A percentile compares a stretch with the other conserved stretches of the same genome.
Evolutionary conservation across 352 stramenopile species (phyloP).

Genomic region (Globisporangium yorkense): DNA sequence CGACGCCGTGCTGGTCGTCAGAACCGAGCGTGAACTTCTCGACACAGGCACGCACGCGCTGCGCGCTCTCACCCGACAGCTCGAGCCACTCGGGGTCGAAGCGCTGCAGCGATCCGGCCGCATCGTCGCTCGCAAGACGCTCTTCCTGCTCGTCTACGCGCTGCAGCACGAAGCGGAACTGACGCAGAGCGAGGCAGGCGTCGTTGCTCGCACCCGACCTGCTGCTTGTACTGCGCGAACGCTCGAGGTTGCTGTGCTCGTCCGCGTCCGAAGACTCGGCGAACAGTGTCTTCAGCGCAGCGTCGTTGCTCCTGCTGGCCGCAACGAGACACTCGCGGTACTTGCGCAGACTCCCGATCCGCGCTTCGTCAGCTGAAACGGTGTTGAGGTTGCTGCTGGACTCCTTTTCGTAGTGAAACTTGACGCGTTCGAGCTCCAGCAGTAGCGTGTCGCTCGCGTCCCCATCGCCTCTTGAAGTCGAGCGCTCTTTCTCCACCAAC

Average conservation of each 20-base stretch:
- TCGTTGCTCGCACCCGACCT: background rate
- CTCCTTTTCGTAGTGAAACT: conserved; percentile 4
- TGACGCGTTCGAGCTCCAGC: conserved; percentile 9
- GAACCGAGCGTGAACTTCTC: conserved; percentile 19
- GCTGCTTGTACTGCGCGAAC: background rate
- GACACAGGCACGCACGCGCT: conserved; percentile 20
- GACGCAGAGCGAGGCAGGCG: conserved; percentile 3
- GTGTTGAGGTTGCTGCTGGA: background rate
- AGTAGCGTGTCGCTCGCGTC: background rate
- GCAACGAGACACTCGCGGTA: conserved; percentile 7
- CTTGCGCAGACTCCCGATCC: conserved; percentile 5
- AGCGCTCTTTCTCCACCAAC: too few relatives aligned
- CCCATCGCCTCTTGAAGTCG: too few relatives aligned
- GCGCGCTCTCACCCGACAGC: conserved; percentile 18
- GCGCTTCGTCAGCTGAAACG: background rate
- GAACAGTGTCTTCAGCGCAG: background rate
- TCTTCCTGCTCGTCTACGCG: conserved; percentile 20
- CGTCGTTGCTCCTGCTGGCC: background rate
- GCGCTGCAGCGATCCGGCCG: conserved; percentile 12
- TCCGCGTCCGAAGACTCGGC: background rate
- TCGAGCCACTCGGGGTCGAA: conserved; percentile 24
- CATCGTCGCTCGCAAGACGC: conserved; percentile 5
- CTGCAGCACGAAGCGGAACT: conserved; percentile 19
- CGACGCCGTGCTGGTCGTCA: background rate
- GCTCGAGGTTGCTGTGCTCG: background rate